These are phyloP conservation scores for Xerocomus minutiporus DNA, from an alignment of 1,284 basidiomycete species.

Conservation along the genomic window DNA sequence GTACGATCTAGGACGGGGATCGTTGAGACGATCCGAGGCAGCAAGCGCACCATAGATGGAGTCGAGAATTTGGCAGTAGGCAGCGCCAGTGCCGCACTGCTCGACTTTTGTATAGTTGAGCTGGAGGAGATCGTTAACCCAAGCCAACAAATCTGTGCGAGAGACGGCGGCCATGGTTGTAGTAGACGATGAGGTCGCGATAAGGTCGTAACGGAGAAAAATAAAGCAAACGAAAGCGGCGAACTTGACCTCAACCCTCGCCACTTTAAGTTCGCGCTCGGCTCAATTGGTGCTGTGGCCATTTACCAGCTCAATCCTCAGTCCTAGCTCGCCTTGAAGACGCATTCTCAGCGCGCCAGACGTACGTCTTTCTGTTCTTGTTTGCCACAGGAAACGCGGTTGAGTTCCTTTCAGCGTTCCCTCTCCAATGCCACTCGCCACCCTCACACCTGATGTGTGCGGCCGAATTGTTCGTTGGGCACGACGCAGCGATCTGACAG, in stretches of 20 bases:
- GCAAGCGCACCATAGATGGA: slow-evolving; percentile 76
- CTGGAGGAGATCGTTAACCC: slow-evolving; percentile 92
- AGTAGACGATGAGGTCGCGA: slow-evolving; percentile 2
- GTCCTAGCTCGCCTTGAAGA: too few relatives aligned
- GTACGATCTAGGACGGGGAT: slow-evolving; percentile 16
- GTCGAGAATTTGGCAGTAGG: slow-evolving; percentile 91
- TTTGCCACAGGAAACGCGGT: neutral
- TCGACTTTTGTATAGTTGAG: slow-evolving; percentile 92
- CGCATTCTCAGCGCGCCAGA: neutral
- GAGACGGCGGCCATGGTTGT: slow-evolving; percentile 39
- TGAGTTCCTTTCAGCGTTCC: neutral
- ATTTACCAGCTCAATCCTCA: neutral
- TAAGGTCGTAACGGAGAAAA: neutral
- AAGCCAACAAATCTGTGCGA: slow-evolving; percentile 84
- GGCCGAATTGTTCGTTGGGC: slow-evolving; percentile 28
- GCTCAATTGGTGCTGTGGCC: neutral
- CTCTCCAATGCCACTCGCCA: slow-evolving; percentile 10
- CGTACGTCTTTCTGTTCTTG: neutral
- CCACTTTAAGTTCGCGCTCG: slow-evolving; percentile 11
- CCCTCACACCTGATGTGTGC: slow-evolving; percentile 24
- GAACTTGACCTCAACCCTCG: neutral
- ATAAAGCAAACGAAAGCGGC: neutral
- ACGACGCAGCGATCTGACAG: slow-evolving; percentile 24
- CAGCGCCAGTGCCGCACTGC: slow-evolving; percentile 88
- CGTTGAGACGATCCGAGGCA: slow-evolving; percentile 10